Evolutionary conservation across 176 grass and related monocot species (phyloP), one percentile per base, ranked within the genome.

Genomic region (Cymbopogon citratus): DNA sequence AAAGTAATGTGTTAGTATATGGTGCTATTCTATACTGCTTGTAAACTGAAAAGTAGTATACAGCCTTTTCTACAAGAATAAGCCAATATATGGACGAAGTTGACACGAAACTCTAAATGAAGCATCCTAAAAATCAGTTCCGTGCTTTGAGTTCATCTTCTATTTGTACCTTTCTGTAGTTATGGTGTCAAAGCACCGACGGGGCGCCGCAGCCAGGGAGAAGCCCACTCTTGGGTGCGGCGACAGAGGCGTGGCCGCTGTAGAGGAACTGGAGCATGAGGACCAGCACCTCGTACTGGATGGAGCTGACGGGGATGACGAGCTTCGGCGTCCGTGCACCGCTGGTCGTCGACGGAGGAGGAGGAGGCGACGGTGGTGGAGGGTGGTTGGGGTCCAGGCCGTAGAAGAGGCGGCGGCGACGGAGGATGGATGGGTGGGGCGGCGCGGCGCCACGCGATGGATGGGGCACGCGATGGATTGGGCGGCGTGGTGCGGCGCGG

Each of bases 251-350:
- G 85, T 99, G 97, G 7, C 97, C 97, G 69, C 97, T 99, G 93
- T 99, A 99, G 2, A 99, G 87, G 73, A 95, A 99, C 91, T 99
- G 97, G 23, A 99, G 91, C 85, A 99, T 79, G 0, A 99, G 91
- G 34, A 99, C 81, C 5, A 99, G 90, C 28, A 95, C 97, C 89
- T 99, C 97, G 77, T 99, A 99, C 7, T 91, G 85, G 80, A 99
- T 92, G 16, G 97, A 93, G 84, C 92, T 95, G 3, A 99, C 93
- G 4, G 97, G 93, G 79, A 99, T 95, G 7, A 95, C 93, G 43
- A 89, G 78, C 67, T 87, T 84, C 49, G 84, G 88, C 61, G n/a
- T n/a, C n/a, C n/a, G n/a, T n/a, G n/a, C n/a, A n/a, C n/a, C n/a
- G n/a, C n/a, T n/a, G n/a, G n/a, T n/a, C 43, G 2, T 24, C 48